phyloP scores from a whole-genome alignment of 2,329 filamentous ascomycete species.

The Paracoccidioides lutzii region DNA sequence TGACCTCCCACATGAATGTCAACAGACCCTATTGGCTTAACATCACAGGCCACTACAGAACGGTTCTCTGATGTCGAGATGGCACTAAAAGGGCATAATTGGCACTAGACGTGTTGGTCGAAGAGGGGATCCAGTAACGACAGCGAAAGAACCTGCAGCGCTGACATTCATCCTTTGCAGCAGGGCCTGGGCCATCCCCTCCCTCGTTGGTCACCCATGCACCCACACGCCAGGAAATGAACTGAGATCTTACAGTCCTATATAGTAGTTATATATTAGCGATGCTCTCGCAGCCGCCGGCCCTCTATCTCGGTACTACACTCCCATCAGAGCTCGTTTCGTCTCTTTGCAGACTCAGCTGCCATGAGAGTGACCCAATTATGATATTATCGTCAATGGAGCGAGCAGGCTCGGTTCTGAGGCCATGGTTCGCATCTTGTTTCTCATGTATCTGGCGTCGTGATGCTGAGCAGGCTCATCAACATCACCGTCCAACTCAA shows the following conservation, averaged over 20 bases:
- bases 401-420: constrained; percentile 28
- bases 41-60: not conserved
- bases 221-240: not conserved
- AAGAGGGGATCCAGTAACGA: not conserved
- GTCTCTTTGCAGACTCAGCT: constrained; percentile 1
- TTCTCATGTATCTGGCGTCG: constrained; percentile 23
- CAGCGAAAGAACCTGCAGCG: not conserved
- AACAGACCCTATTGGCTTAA: not conserved
- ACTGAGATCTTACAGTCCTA: not conserved
- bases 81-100: not conserved
- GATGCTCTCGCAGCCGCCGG: not conserved
- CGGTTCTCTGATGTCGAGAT: not conserved
- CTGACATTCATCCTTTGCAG: not conserved
- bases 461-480: constrained; percentile 17
- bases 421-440: constrained; percentile 29
- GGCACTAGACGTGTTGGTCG: not conserved
- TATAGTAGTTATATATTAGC: not conserved
- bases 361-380: constrained; percentile 14
- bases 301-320: not conserved
- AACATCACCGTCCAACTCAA: constrained; percentile 15
- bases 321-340: not conserved
- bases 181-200: not conserved
- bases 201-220: not conserved
- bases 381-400: constrained; percentile 25
- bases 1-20: not conserved